Evolutionary conservation across 371 early-diverging fungal genomes (phyloP).

Genomic region (Apophysomyces ossiformis): DNA sequence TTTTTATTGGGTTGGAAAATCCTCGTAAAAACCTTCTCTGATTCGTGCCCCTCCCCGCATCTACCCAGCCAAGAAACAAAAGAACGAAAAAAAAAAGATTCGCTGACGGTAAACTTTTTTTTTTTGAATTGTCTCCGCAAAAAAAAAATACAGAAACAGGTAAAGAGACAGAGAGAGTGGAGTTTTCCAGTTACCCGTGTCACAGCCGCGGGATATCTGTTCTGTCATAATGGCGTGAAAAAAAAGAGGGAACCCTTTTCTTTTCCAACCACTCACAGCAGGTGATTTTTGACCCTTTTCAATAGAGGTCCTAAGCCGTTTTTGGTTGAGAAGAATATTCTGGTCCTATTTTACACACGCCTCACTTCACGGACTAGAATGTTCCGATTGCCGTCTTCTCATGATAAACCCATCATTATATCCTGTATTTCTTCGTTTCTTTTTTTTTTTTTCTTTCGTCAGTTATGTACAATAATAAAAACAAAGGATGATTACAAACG

Average conservation of each 20-base stretch:
- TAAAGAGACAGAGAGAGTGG: background rate
- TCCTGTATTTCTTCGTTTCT: too few species aligned
- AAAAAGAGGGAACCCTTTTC: background rate
- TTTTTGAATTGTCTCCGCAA: background rate
- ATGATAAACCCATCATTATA: background rate
- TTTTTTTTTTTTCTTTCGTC: background rate
- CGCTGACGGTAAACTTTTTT: background rate
- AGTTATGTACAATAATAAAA: background rate
- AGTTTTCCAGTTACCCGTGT: background rate
- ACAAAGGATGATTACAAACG: constrained; percentile 1
- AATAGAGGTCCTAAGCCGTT: background rate
- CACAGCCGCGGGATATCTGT: background rate
- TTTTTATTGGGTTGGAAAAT: background rate
- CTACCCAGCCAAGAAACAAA: background rate
- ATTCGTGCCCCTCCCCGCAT: constrained; percentile 1
- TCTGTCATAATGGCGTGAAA: constrained; percentile 12
- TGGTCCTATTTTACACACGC: background rate
- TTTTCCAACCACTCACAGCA: constrained; percentile 6
- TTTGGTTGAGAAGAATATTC: background rate
- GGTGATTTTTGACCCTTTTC: constrained; percentile 7
- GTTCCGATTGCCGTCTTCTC: background rate
- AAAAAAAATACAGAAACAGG: background rate
- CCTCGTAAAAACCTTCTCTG: background rate
- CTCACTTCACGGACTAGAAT: background rate
- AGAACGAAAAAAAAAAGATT: background rate